Conservation (phyloP, 192 early-diverging fungal genomes). For the Coemansia sp. region DNA sequence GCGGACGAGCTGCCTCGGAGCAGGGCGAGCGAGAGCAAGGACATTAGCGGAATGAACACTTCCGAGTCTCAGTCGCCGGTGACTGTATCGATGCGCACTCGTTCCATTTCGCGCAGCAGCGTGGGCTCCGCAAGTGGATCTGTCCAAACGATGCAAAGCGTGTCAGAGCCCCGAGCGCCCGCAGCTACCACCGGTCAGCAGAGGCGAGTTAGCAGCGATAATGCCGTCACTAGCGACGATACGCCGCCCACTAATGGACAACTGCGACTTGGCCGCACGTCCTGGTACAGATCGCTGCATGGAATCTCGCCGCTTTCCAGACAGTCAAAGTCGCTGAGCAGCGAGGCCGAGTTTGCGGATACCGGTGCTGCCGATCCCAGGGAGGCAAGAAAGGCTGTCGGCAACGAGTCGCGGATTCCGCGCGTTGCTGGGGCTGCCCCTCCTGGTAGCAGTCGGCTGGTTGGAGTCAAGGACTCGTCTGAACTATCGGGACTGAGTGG, state of each 20-base stretch:
- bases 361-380: neutral
- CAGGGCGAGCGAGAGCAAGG: neutral
- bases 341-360: conserved; percentile 29
- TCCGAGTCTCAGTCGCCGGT: conserved; percentile 11
- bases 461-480: neutral
- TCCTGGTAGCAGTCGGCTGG: neutral
- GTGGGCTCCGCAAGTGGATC: conserved; percentile 24
- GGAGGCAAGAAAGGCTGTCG: neutral
- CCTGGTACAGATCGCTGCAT: conserved; percentile 51
- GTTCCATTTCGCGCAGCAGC: conserved; percentile 47
- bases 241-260: conserved; percentile 8
- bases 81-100: conserved; percentile 27
- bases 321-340: conserved; percentile 47
- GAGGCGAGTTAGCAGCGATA: neutral
- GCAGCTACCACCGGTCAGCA: neutral
- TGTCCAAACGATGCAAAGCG: conserved; percentile 17
- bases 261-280: conserved; percentile 28
- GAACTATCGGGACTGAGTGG: conserved; percentile 9
- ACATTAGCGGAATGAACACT: neutral
- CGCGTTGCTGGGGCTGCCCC: conserved; percentile 20
- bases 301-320: conserved; percentile 50
- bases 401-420: conserved; percentile 19
- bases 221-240: too few species aligned
- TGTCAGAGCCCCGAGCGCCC: neutral
- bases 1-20: neutral